Percentiles rank a stretch among this genome's conserved stretches.
These are phyloP conservation scores for Citeromyces matritensis DNA, from an alignment of 805 yeast species.

Conservation along the genomic window DNA sequence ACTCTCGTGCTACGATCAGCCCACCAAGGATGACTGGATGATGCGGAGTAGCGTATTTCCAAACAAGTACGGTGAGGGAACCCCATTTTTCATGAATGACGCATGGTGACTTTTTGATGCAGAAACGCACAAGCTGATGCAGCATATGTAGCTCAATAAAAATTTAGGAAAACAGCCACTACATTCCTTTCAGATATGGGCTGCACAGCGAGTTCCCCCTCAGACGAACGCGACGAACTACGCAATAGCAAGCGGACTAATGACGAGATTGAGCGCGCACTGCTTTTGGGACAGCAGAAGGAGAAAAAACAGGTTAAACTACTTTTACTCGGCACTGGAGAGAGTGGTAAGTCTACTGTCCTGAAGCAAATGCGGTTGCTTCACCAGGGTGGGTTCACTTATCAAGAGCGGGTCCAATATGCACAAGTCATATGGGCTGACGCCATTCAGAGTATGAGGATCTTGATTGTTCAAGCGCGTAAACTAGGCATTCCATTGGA, in stretches of 20 bases:
- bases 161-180: too few species aligned
- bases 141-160: too few species aligned
- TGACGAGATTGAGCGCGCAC: constrained; percentile 48
- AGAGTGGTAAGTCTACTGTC: constrained; percentile 88
- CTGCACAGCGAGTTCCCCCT: constrained; percentile 41
- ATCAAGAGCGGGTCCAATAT: constrained; percentile 68
- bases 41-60: too few species aligned
- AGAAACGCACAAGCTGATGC: too few species aligned
- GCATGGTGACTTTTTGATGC: too few species aligned
- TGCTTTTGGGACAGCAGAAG: constrained; percentile 33
- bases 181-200: constrained; percentile 33
- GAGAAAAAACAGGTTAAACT: constrained; percentile 53
- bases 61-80: too few species aligned
- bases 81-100: too few species aligned
- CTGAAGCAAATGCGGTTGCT: constrained; percentile 75
- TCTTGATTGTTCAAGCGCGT: constrained; percentile 61
- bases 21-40: too few species aligned
- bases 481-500: constrained; percentile 47
- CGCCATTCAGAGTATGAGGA: constrained; percentile 72
- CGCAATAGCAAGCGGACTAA: constrained; percentile 37
- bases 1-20: too few species aligned
- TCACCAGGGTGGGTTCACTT: constrained; percentile 76
- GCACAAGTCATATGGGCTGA: constrained; percentile 88
- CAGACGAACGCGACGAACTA: constrained; percentile 30
- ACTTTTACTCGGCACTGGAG: constrained; percentile 85